Conservation (phyloP, 2,329 filamentous ascomycete genomes). For the Phyllosticta citrichinensis region DNA sequence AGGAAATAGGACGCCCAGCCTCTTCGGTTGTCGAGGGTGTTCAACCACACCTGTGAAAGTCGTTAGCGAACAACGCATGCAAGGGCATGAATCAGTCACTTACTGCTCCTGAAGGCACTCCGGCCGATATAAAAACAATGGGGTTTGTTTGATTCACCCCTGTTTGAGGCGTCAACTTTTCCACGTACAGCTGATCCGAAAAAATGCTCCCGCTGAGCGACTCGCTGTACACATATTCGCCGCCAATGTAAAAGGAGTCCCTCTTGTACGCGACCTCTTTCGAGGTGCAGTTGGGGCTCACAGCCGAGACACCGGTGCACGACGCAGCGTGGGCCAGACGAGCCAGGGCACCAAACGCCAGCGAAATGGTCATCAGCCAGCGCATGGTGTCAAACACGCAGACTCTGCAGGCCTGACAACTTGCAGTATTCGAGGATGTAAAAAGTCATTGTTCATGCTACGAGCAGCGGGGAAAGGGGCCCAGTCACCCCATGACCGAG, state of each 20-base stretch:
- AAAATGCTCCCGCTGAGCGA: constrained; percentile 11
- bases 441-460: not conserved
- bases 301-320: constrained; percentile 5
- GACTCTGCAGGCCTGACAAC: not conserved
- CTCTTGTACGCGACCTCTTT: constrained; percentile 17
- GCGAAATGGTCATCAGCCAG: not conserved
- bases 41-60: constrained; percentile 34
- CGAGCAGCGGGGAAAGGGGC: not conserved
- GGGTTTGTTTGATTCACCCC: constrained; percentile 16
- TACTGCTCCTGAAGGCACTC: constrained; percentile 10
- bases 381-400: not conserved
- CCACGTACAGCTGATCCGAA: constrained; percentile 45
- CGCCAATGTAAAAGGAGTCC: constrained; percentile 20
- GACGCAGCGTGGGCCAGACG: not conserved
- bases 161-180: constrained; percentile 32
- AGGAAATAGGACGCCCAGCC: constrained; percentile 42
- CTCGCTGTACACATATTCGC: constrained; percentile 17
- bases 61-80: not conserved
- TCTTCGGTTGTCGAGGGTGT: constrained; percentile 37
- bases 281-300: constrained; percentile 14
- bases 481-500: not conserved
- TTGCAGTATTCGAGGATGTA: not conserved
- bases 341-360: not conserved
- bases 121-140: constrained; percentile 18
- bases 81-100: not conserved